Conservation (phyloP, 352 stramenopile species). For the Hyaloperonospora arabidopsidis region DNA sequence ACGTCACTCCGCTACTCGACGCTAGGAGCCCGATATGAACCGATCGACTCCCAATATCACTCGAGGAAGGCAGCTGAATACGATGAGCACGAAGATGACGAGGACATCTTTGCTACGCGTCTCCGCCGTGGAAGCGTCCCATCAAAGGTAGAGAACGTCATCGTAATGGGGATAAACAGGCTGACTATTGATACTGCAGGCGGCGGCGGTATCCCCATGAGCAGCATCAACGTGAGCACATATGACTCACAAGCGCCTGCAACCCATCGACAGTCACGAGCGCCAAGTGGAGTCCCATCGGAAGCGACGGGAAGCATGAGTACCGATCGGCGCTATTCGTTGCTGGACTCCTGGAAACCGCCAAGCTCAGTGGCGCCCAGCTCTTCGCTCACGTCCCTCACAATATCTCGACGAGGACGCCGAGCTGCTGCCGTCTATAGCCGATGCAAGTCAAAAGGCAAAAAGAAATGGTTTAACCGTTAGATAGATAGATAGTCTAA, state of each 20-base stretch:
- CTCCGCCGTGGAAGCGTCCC: slow-evolving; percentile 39
- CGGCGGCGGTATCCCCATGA: slow-evolving; percentile 24
- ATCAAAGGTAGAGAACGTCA: slow-evolving; percentile 15
- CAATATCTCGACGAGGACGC: slow-evolving; percentile 56
- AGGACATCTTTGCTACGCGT: slow-evolving; percentile 20
- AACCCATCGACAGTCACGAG: slow-evolving; percentile 10
- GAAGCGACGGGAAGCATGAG: slow-evolving; percentile 27
- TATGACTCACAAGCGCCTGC: slow-evolving; percentile 16
- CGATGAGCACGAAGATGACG: slow-evolving; percentile 36
- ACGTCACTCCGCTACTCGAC: slow-evolving; percentile 43
- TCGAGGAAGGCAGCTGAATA: slow-evolving; percentile 68
- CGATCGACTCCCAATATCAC: slow-evolving; percentile 60
- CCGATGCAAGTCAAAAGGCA: slow-evolving; percentile 50
- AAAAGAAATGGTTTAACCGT: slow-evolving; percentile 40
- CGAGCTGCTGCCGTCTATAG: slow-evolving; percentile 56
- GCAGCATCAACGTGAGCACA: slow-evolving; percentile 27
- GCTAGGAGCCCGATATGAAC: slow-evolving; percentile 58
- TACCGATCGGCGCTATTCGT: slow-evolving; percentile 55
- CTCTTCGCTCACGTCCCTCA: slow-evolving; percentile 60
- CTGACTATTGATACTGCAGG: slow-evolving; percentile 1
- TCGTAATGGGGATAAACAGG: slow-evolving; percentile 8
- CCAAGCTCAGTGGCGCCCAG: slow-evolving; percentile 48
- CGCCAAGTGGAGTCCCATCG: slow-evolving; percentile 13
- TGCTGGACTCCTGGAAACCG: slow-evolving; percentile 66
- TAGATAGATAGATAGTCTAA: slow-evolving; percentile 8